Percentiles rank a stretch among this genome's conserved stretches.
phyloP scores from a whole-genome alignment of 2,329 filamentous ascomycete genomes.

The Tetracladium maxilliforme region DNA sequence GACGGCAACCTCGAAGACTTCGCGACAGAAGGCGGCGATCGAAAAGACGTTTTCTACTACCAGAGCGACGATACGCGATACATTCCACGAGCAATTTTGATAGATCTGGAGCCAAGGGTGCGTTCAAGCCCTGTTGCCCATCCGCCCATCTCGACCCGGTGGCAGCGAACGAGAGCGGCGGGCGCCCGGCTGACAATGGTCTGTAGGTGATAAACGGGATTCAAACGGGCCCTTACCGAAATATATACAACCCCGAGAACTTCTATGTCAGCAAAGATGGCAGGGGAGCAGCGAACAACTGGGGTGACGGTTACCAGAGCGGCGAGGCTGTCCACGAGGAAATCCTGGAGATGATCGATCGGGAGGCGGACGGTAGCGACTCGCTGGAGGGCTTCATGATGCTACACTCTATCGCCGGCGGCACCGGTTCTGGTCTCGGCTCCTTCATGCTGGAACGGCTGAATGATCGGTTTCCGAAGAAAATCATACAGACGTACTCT shows the following conservation, averaged over 20 bases:
- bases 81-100: slow-evolving; percentile 87
- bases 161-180: no score
- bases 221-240: slow-evolving; percentile 85
- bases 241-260: slow-evolving; percentile 99
- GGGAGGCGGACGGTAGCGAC: slow-evolving; percentile 94
- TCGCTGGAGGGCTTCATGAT: slow-evolving; percentile 99
- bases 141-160: no score
- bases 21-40: slow-evolving; percentile 91
- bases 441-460: slow-evolving; percentile 89
- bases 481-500: slow-evolving; percentile 97
- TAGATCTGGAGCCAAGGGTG: slow-evolving; percentile 87
- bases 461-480: slow-evolving; percentile 96
- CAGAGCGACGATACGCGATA: slow-evolving; percentile 98
- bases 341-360: slow-evolving; percentile 98
- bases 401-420: slow-evolving; percentile 92
- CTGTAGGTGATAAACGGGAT: slow-evolving; percentile 72
- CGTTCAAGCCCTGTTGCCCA: slow-evolving; percentile 8
- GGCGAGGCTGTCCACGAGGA: slow-evolving; percentile 89
- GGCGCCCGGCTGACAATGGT: slow-evolving; percentile 3
- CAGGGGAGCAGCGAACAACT: slow-evolving; percentile 91
- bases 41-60: slow-evolving; percentile 99
- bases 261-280: slow-evolving; percentile 95
- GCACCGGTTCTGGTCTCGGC: slow-evolving; percentile 89
- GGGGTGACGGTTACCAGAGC: slow-evolving; percentile 90
- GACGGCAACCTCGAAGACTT: slow-evolving; percentile 97